phyloP scores from a whole-genome alignment of 2,329 filamentous ascomycete genomes.

The Alternaria infectoria region DNA sequence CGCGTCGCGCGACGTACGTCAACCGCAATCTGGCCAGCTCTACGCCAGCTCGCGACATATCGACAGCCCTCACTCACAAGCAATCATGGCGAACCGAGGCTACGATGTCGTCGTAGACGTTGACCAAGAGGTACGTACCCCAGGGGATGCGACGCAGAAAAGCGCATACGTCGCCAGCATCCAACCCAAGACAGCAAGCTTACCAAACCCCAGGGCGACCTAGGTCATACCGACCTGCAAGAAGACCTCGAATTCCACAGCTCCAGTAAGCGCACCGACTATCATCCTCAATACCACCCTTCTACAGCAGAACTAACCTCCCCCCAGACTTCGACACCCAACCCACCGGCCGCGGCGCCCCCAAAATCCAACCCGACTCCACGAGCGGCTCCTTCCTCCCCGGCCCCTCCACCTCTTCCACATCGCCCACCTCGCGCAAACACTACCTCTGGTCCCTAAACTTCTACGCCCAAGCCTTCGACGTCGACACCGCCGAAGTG shows the following conservation, averaged over 20 bases:
- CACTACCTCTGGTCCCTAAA: slow-evolving; percentile 89
- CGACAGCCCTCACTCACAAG: slow-evolving; percentile 5
- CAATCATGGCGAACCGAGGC: slow-evolving; percentile 76
- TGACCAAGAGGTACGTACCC: slow-evolving; percentile 79
- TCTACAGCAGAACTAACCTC: background rate
- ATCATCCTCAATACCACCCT: no score
- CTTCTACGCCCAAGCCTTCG: slow-evolving; percentile 98
- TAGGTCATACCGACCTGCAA: slow-evolving; percentile 97
- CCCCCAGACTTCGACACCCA: slow-evolving; percentile 70
- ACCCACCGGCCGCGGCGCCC: slow-evolving; percentile 54
- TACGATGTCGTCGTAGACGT: slow-evolving; percentile 99
- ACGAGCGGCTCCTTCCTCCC: slow-evolving; percentile 47
- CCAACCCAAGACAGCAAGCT: slow-evolving; percentile 10
- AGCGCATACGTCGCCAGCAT: background rate
- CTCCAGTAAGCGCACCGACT: slow-evolving; percentile 63
- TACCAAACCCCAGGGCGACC: slow-evolving; percentile 73
- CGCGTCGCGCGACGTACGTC: slow-evolving; percentile 32
- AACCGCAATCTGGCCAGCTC: slow-evolving; percentile 45
- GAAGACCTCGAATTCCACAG: slow-evolving; percentile 99
- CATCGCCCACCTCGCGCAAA: slow-evolving; percentile 59
- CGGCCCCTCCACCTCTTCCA: slow-evolving; percentile 25
- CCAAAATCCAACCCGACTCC: slow-evolving; percentile 54
- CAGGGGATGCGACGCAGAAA: background rate
- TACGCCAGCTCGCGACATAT: slow-evolving; percentile 26
- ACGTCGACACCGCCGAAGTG: slow-evolving; percentile 93